A percentile compares a stretch with the other conserved stretches of the same genome.
Conservation (phyloP, 2,329 filamentous ascomycete species). For the Paraphaeosphaeria minitans region DNA sequence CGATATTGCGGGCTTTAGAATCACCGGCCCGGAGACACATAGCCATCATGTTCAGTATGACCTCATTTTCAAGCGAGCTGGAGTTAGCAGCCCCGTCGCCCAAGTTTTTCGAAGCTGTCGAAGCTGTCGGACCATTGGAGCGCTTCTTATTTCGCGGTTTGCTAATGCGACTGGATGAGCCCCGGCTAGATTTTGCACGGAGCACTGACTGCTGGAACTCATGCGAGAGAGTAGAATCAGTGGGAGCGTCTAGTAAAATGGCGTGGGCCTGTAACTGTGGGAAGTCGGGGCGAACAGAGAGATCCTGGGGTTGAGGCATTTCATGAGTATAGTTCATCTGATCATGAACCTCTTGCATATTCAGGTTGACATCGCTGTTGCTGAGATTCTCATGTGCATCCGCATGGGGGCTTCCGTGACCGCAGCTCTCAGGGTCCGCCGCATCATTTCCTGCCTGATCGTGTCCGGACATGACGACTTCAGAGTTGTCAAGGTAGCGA, state of each 20-base stretch:
- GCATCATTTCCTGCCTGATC: not conserved
- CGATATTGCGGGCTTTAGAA: conserved; percentile 5
- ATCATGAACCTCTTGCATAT: not conserved
- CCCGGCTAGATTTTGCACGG: conserved; percentile 2
- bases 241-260: not conserved
- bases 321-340: not conserved
- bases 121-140: not conserved
- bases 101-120: not conserved
- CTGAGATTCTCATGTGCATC: not conserved
- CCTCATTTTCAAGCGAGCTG: conserved; percentile 1
- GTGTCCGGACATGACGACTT: not conserved
- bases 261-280: not conserved
- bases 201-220: not conserved
- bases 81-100: not conserved
- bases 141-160: conserved; percentile 10
- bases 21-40: conserved; percentile 6
- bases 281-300: too few species aligned
- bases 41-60: conserved; percentile 1
- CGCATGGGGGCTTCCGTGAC: not conserved
- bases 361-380: not conserved
- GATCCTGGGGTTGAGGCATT: not conserved
- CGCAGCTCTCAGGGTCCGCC: not conserved
- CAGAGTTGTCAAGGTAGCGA: not conserved
- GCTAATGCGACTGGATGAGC: conserved; percentile 5
- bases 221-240: too few species aligned